phyloP scores from a whole-genome alignment of 352 stramenopile species.

The Pythium dissotocum region DNA sequence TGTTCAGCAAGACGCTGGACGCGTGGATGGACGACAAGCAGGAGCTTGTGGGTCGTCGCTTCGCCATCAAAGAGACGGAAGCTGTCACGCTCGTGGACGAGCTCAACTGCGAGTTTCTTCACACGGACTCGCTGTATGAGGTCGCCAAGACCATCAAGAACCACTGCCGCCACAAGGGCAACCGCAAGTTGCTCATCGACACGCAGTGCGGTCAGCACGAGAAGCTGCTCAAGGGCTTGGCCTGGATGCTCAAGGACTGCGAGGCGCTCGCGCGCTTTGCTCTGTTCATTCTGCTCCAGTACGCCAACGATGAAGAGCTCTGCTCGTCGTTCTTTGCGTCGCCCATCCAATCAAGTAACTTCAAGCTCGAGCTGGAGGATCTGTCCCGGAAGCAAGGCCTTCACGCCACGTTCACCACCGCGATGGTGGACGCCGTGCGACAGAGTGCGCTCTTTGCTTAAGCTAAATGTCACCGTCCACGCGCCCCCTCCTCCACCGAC shows the following conservation, averaged over 20 bases:
- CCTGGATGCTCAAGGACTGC: constrained; percentile 65
- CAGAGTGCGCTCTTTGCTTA: constrained; percentile 63
- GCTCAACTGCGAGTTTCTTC: constrained; percentile 55
- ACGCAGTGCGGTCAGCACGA: constrained; percentile 30
- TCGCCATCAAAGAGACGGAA: constrained; percentile 54
- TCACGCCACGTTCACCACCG: constrained; percentile 46
- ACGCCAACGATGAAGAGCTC: constrained; percentile 41
- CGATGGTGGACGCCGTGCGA: constrained; percentile 58
- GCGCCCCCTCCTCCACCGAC: background rate
- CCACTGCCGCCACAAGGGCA: constrained; percentile 67
- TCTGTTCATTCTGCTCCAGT: constrained; percentile 68
- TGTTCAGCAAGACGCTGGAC: constrained; percentile 50
- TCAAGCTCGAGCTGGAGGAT: constrained; percentile 48
- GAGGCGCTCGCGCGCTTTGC: constrained; percentile 62
- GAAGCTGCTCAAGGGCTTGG: constrained; percentile 48
- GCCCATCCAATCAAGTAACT: constrained; percentile 61
- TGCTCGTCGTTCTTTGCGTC: constrained; percentile 48
- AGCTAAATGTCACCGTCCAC: constrained; percentile 20
- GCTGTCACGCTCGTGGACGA: constrained; percentile 52
- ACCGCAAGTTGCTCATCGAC: constrained; percentile 62
- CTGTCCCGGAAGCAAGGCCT: constrained; percentile 28
- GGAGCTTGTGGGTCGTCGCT: constrained; percentile 48
- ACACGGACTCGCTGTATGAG: constrained; percentile 62
- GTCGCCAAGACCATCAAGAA: constrained; percentile 68
- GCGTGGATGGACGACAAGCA: constrained; percentile 60